These are phyloP conservation scores for Penicillium decumbens DNA, from an alignment of 2,329 filamentous ascomycete genomes.

Conservation along the genomic window DNA sequence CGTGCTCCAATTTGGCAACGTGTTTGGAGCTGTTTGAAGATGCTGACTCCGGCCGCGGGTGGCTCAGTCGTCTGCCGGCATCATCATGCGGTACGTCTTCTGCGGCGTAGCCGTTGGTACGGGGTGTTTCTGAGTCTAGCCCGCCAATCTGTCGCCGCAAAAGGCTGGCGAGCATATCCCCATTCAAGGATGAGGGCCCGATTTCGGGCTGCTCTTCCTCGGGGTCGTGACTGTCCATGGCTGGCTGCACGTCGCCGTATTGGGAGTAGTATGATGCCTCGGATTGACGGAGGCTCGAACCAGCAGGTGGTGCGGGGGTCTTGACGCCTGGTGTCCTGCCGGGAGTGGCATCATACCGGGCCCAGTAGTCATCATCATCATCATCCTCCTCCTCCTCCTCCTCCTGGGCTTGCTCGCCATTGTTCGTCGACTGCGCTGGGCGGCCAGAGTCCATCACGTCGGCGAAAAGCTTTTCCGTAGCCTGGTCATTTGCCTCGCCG, in stretches of 20 bases:
- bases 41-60: conserved; percentile 43
- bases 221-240: conserved; percentile 60
- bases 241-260: conserved; percentile 61
- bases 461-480: conserved; percentile 33
- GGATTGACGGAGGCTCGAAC: conserved; percentile 33
- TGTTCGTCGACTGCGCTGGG: conserved; percentile 15
- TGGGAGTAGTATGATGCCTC: conserved; percentile 59
- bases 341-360: conserved; percentile 57
- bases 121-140: conserved; percentile 17
- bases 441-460: conserved; percentile 35
- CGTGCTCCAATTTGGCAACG: conserved; percentile 53
- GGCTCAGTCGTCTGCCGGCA: conserved; percentile 32
- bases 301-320: conserved; percentile 28
- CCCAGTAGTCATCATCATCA: conserved; percentile 63
- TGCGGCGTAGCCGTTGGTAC: conserved; percentile 21
- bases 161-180: conserved; percentile 45
- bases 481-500: conserved; percentile 51
- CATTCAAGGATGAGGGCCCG: conserved; percentile 52
- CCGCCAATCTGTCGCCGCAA: conserved; percentile 38
- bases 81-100: conserved; percentile 21
- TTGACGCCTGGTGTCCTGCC: conserved; percentile 47
- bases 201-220: conserved; percentile 49
- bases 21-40: conserved; percentile 45
- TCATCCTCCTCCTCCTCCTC: conserved; percentile 58
- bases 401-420: conserved; percentile 24